Conservation (phyloP, 2,329 filamentous ascomycete species). For the Trichophaea hybrida region DNA sequence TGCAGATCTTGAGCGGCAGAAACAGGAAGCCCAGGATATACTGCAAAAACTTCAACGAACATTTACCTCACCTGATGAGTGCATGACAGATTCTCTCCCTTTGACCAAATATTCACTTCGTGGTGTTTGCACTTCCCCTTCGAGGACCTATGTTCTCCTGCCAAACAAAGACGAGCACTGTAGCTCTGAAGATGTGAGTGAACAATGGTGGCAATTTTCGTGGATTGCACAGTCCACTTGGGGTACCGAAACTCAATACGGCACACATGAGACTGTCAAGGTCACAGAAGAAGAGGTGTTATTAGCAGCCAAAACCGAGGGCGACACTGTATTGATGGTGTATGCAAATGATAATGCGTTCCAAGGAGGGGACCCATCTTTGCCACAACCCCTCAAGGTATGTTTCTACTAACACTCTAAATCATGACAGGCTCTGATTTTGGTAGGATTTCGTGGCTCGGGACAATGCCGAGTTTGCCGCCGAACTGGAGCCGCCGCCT, state of each 20-base stretch:
- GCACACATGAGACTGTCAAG: conserved; percentile 15
- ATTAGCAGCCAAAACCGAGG: conserved; percentile 21
- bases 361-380: conserved; percentile 8
- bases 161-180: conserved; percentile 13
- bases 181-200: conserved; percentile 8
- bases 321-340: conserved; percentile 21
- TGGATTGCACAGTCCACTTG: not conserved
- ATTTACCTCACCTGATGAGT: conserved; percentile 23
- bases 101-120: conserved; percentile 22
- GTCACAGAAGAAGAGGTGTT: conserved; percentile 24
- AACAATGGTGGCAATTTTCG: conserved; percentile 24
- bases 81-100: conserved; percentile 6
- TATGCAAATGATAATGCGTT: conserved; percentile 24
- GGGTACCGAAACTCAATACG: too few relatives aligned
- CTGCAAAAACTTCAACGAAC: conserved; percentile 22
- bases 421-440: not conserved
- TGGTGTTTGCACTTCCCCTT: conserved; percentile 22
- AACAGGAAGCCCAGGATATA: conserved; percentile 21
- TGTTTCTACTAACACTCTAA: not conserved
- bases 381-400: conserved; percentile 25
- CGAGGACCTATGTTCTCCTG: conserved; percentile 21
- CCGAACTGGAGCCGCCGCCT: conserved; percentile 15
- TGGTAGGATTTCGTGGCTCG: conserved; percentile 23
- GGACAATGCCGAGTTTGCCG: conserved; percentile 24
- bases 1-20: conserved; percentile 20